These are phyloP conservation scores for Saposhnikovia divaricata DNA, from an alignment of 129 eudicot genomes.

Conservation along the genomic window DNA sequence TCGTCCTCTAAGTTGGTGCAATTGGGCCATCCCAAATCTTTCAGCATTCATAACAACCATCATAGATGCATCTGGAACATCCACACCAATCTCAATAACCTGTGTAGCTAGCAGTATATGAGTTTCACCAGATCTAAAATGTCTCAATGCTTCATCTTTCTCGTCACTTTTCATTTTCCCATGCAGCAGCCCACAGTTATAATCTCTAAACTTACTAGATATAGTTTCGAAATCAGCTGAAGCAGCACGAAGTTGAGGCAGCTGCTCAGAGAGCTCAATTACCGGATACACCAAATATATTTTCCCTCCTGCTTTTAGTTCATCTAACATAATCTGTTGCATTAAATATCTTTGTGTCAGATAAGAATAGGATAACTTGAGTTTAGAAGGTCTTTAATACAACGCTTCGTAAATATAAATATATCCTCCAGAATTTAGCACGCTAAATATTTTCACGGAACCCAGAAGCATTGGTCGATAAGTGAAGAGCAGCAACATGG, in stretches of 20 bases:
- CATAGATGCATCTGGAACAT: constrained; percentile 98
- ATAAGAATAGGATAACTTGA: neutral
- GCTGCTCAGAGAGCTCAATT: constrained; percentile 74
- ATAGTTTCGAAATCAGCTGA: constrained; percentile 72
- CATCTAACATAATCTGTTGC: constrained; percentile 76
- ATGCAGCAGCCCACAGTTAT: constrained; percentile 69
- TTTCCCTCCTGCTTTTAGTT: constrained; percentile 74
- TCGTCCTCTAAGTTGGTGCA: constrained; percentile 95
- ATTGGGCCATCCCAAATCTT: constrained; percentile 90
- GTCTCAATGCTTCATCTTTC: constrained; percentile 67
- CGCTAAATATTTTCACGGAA: neutral
- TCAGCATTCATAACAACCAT: constrained; percentile 99
- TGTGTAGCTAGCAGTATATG: constrained; percentile 79
- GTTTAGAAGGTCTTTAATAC: neutral
- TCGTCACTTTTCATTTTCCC: constrained; percentile 83
- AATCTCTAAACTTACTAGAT: constrained; percentile 39
- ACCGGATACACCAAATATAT: constrained; percentile 81
- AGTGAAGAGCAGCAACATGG: neutral
- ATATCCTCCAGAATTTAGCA: neutral
- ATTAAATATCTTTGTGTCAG: neutral
- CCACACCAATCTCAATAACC: constrained; percentile 90
- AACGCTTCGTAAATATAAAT: neutral
- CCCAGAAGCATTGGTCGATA: neutral
- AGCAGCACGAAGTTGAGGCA: constrained; percentile 93
- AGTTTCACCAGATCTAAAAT: constrained; percentile 77